phyloP scores from a whole-genome alignment of 306 rosid genomes.

The Vigna reflexopilosa region DNA sequence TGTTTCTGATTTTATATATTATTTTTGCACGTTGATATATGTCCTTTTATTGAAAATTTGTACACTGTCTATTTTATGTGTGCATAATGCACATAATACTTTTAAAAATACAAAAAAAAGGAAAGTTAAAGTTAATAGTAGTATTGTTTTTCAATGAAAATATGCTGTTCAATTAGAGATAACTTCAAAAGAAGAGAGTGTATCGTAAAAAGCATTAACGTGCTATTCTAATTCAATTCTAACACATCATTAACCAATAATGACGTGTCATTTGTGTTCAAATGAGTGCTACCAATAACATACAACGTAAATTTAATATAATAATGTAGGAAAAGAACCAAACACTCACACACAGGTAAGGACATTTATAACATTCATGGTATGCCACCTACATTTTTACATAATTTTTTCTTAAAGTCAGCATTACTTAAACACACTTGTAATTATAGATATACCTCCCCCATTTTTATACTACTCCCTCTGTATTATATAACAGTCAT shows the following conservation, averaged over 20 bases:
- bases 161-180: not conserved
- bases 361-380: constrained; percentile 1
- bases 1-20: not conserved
- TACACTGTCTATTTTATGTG: not conserved
- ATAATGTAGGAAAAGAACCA: not conserved
- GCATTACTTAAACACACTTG: not conserved
- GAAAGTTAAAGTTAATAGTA: not conserved
- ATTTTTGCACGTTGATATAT: not conserved
- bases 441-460: not conserved
- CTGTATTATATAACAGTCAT: too few species aligned
- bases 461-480: not conserved
- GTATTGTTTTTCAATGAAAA: not conserved
- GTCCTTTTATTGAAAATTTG: not conserved
- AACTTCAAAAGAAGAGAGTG: not conserved
- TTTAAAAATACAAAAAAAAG: not conserved
- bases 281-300: not conserved
- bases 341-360: not conserved
- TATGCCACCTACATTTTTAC: not conserved
- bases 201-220: not conserved
- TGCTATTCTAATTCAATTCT: not conserved
- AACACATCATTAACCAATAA: not conserved
- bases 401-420: not conserved
- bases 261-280: not conserved
- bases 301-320: not conserved
- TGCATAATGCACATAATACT: not conserved